Percentiles rank a stretch among this genome's conserved stretches.
Conservation (phyloP, 2,329 filamentous ascomycete genomes). For the Beauveria bassiana region DNA sequence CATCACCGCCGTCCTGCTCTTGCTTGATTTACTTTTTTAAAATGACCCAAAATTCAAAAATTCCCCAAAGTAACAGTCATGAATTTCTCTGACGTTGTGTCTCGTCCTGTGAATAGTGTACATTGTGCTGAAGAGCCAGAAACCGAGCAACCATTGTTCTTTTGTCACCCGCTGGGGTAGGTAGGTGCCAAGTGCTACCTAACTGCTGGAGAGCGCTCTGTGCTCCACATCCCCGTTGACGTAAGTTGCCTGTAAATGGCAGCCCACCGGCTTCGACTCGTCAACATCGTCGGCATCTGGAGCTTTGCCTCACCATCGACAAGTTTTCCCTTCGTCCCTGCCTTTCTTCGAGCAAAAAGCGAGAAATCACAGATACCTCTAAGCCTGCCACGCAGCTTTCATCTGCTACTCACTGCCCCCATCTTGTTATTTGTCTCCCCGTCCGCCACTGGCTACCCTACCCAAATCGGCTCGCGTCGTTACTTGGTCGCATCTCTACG, state of each 20-base stretch:
- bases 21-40: too few relatives aligned
- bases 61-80: too few relatives aligned
- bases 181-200: not conserved
- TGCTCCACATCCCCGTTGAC: slow-evolving; percentile 7
- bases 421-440: not conserved
- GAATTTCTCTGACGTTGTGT: too few relatives aligned
- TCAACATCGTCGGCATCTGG: not conserved
- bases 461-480: not conserved
- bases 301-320: not conserved
- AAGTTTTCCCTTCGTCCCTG: not conserved
- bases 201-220: not conserved
- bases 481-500: not conserved
- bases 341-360: not conserved
- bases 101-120: too few relatives aligned
- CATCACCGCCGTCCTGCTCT: too few relatives aligned
- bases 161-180: not conserved
- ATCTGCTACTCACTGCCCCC: not conserved
- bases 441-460: not conserved
- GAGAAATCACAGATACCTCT: not conserved
- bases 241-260: slow-evolving; percentile 1
- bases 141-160: too few relatives aligned
- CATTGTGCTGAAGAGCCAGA: too few relatives aligned
- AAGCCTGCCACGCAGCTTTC: not conserved
- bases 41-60: too few relatives aligned
- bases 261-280: not conserved